Evolutionary conservation across 1,139 yeast genomes (phyloP), one percentile per base, ranked within the genome.

Genomic region (Kurtzmaniella quercitrusa): DNA sequence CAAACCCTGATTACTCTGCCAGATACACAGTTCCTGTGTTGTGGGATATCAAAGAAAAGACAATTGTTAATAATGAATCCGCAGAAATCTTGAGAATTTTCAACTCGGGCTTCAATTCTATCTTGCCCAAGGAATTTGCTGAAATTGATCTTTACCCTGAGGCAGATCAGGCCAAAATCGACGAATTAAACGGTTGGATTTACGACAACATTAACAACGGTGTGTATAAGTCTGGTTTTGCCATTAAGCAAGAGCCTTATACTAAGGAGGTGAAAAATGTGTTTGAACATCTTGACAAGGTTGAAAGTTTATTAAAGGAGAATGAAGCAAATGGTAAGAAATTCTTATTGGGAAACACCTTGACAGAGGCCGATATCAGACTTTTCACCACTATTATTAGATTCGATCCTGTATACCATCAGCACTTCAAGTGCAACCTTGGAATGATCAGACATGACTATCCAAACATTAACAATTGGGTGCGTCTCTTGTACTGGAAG

Each of bases 181-280:
- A 91, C 54, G 88, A 79, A 44, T 57, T 88, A 52, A 89, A 91
- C 57, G 75, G 69, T n/a, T 86, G 95, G 94, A 76, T 87, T 39
- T 91, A 91, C 61, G 84, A 85, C 56, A 78, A 75, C 54, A 84
- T 93, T 62, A 91, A 89, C 71, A 89, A 88, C 60, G 98, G 97
- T 34, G 98, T 93, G 28, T 93, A 93, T 73, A 93, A 89, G 68
- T 53, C 95, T 2, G 98, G 98, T 0, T 93, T 91, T 64, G 89
- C 97, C 5, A 81, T 91, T 17, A 76, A 76, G 44, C 95, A 88
- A 59, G 89, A 83, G 47, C 88, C 85, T 19, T 93, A 93, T 59
- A 94, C 86, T 50, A 67, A 67, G 47, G 87, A 86, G 53, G 91
- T 86, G 6, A 63, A 60, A 36, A 76, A 74, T 39, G 69, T 91